phyloP scores from a whole-genome alignment of 331 rosid genomes.

The Pyracantha coccinea region DNA sequence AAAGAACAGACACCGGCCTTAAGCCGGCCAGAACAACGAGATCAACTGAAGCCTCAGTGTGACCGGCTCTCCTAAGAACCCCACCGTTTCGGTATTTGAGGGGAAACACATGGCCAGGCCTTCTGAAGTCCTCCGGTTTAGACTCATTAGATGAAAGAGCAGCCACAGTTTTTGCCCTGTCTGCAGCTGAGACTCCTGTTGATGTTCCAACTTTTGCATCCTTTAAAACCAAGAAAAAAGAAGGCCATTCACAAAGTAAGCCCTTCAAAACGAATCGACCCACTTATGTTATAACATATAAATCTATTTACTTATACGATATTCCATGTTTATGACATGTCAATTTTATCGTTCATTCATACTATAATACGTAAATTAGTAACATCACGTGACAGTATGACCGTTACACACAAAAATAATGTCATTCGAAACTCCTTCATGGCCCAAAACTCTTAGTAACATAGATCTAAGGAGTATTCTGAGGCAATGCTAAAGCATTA shows the following conservation, averaged over 20 bases:
- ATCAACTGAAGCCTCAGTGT: conserved; percentile 85
- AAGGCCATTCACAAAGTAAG: no score
- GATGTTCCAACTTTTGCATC: conserved; percentile 66
- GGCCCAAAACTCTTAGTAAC: no score
- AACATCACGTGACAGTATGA: no score
- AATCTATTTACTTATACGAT: no score
- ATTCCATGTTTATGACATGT: no score
- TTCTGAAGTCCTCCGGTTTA: conserved; percentile 51
- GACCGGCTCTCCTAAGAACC: conserved; percentile 82
- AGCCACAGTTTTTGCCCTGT: conserved; percentile 71
- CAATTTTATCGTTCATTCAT: no score
- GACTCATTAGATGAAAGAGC: conserved; percentile 53
- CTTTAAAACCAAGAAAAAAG: conserved; percentile 22
- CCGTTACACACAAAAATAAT: no score
- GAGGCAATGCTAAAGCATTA: neutral
- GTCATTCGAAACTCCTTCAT: no score
- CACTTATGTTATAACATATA: no score
- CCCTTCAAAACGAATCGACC: no score
- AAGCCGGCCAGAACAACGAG: conserved; percentile 65
- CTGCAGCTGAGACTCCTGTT: conserved; percentile 71
- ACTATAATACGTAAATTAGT: no score
- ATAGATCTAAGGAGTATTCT: neutral
- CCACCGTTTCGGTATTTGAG: conserved; percentile 71
- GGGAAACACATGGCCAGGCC: conserved; percentile 88
- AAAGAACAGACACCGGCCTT: conserved; percentile 59